Evolutionary conservation across 495 filamentous ascomycete genomes (phyloP), one percentile per base, ranked within the genome.

Genomic region (Bombardia bombarda): DNA sequence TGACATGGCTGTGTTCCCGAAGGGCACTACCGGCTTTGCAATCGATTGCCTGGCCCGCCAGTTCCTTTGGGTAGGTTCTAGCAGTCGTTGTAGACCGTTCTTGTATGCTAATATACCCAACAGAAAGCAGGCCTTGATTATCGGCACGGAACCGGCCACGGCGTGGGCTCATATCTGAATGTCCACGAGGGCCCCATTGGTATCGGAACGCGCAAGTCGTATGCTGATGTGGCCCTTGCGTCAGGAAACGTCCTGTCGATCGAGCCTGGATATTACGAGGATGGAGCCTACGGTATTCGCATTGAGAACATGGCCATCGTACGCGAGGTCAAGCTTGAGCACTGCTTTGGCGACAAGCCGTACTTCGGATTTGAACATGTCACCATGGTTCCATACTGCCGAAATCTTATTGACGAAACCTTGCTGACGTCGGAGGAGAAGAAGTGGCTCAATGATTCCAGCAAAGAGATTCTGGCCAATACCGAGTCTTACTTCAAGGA

Each of bases 141-240:
- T 63, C 78, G 93, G 9, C 93, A 99, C 60, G 92, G 93, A 38
- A 99, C 93, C 1, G 93, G 93, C 23, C 93, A 99, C 60, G 93
- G 93, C 18, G 84, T 99, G 40, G 93, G 93, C 31, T 94, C 87
- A 5, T 99, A 56, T 38, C 52, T 90, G 60, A 97, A 97, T 49
- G 93, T 99, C 2, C 93, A 99, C 62, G 93, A 99, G 61, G 93
- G 93, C 0, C 93, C 93, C 6, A 94, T 99, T 44, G 93, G 93
- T 17, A 88, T 99, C 39, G 93, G 93, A 16, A 95, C 88, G 5
- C 76, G 90, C 32, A 74, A 90, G 22, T 86, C 94, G 51, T 96
- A 90, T 59, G 82, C 86, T 7, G 93, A 99, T 51, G 92, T 97
- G 17, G 72, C 92, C 1, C 74, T 99, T 17, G 76, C 87, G 0